Evolutionary conservation across 768 basidiomycete genomes (phyloP).

Genomic region (Lactifluus pinguis): DNA sequence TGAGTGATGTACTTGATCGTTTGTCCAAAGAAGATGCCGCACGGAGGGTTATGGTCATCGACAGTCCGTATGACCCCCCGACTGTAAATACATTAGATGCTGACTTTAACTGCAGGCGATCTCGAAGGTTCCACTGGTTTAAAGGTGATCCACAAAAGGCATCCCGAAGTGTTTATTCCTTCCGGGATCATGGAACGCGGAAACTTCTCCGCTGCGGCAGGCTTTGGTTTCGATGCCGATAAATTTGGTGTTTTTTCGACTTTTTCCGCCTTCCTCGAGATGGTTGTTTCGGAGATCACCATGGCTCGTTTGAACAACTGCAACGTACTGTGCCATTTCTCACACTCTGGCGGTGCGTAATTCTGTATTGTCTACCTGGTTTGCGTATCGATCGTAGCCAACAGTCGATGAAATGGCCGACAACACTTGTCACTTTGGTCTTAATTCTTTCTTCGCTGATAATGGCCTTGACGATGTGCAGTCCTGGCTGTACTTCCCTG

Average conservation of each 20-base stretch:
- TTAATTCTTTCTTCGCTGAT: conserved; percentile 85
- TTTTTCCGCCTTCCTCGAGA: conserved; percentile 88
- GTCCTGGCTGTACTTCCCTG: conserved; percentile 82
- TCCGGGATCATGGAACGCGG: conserved; percentile 86
- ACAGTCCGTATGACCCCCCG: conserved; percentile 42
- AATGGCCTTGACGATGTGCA: conserved; percentile 77
- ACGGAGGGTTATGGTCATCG: conserved; percentile 79
- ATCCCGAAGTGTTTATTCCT: conserved; percentile 78
- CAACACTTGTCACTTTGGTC: conserved; percentile 55
- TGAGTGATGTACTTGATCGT: conserved; percentile 66
- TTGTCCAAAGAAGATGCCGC: conserved; percentile 68
- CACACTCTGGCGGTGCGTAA: conserved; percentile 68
- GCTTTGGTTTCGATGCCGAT: conserved; percentile 74
- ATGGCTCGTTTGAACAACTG: conserved; percentile 90
- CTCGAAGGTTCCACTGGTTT: conserved; percentile 85
- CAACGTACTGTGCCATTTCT: conserved; percentile 84
- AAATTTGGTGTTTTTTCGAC: conserved; percentile 88
- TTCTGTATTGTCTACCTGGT: background rate
- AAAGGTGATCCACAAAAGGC: conserved; percentile 81
- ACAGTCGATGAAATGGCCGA: conserved; percentile 40
- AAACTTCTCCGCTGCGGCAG: conserved; percentile 77
- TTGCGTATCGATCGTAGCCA: background rate
- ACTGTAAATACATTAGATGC: background rate
- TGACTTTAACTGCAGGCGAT: conserved; percentile 43
- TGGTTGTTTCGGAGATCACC: conserved; percentile 81